These are phyloP conservation scores for Claviceps fusiformis DNA, from an alignment of 2,329 filamentous ascomycete species.

Conservation along the genomic window DNA sequence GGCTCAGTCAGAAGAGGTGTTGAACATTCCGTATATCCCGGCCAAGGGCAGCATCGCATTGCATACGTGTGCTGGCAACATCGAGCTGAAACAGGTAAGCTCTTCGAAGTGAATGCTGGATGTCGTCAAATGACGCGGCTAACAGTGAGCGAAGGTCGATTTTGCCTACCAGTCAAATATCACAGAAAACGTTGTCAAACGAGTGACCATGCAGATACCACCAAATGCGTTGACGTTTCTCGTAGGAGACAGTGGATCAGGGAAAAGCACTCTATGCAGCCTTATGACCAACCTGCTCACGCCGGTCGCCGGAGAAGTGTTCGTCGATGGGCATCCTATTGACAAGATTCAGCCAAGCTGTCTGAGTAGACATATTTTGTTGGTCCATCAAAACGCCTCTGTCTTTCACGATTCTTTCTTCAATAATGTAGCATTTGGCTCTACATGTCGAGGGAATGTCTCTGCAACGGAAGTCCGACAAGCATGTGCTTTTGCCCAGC, in stretches of 20 bases:
- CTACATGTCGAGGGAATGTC: conserved; percentile 31
- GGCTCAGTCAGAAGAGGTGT: conserved; percentile 9
- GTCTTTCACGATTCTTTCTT: conserved; percentile 72
- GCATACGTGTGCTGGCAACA: conserved; percentile 44
- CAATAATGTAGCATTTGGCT: conserved; percentile 66
- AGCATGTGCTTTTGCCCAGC: conserved; percentile 53
- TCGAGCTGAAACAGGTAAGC: conserved; percentile 55
- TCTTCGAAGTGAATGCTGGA: no score
- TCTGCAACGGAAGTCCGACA: conserved; percentile 40
- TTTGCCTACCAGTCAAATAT: conserved; percentile 71
- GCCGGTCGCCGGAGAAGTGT: conserved; percentile 49
- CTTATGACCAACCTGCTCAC: conserved; percentile 68
- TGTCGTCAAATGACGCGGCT: background rate
- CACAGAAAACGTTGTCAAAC: conserved; percentile 42
- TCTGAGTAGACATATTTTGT: conserved; percentile 62
- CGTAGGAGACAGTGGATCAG: conserved; percentile 76
- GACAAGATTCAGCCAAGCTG: conserved; percentile 51
- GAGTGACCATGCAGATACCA: conserved; percentile 55
- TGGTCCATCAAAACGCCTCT: conserved; percentile 71
- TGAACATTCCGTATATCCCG: background rate
- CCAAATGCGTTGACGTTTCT: conserved; percentile 65
- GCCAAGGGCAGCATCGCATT: conserved; percentile 15
- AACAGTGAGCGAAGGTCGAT: conserved; percentile 40
- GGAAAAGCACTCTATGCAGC: conserved; percentile 79
- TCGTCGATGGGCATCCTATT: conserved; percentile 52